phyloP scores from a whole-genome alignment of 805 yeast genomes.

The Brettanomyces sp. region DNA sequence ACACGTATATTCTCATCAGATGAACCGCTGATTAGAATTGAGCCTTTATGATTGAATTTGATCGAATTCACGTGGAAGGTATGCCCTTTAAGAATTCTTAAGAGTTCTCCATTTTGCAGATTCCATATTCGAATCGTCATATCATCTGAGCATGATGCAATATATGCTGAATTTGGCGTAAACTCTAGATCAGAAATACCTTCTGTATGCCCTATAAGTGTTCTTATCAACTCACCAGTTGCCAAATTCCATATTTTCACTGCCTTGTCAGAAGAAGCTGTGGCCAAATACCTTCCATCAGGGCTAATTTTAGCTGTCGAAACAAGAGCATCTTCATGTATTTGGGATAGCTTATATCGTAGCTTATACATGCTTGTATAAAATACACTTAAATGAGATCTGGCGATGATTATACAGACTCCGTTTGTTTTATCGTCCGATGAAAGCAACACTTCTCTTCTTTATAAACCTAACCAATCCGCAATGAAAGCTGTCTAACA shows the following conservation, averaged over 20 bases:
- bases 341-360: neutral
- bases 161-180: constrained; percentile 61
- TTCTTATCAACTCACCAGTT: constrained; percentile 24
- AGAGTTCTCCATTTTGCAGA: constrained; percentile 37
- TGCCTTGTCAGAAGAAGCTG: constrained; percentile 47
- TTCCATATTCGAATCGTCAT: constrained; percentile 70
- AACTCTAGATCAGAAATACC: constrained; percentile 74
- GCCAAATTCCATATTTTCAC: constrained; percentile 47
- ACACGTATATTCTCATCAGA: constrained; percentile 85
- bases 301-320: constrained; percentile 55
- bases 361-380: neutral
- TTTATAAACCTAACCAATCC: too few species aligned
- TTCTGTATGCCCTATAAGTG: constrained; percentile 47
- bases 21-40: constrained; percentile 70
- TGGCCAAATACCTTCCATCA: constrained; percentile 47
- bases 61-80: constrained; percentile 77
- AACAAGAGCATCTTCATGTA: constrained; percentile 8
- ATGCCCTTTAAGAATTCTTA: constrained; percentile 58
- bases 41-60: constrained; percentile 64
- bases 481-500: too few species aligned
- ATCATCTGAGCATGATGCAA: constrained; percentile 87
- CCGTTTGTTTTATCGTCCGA: too few species aligned
- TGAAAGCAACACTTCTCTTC: too few species aligned
- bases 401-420: too few species aligned
- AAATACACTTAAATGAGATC: too few species aligned